Evolutionary conservation across 768 basidiomycete genomes (phyloP).

Genomic region (Mycena amicta): DNA sequence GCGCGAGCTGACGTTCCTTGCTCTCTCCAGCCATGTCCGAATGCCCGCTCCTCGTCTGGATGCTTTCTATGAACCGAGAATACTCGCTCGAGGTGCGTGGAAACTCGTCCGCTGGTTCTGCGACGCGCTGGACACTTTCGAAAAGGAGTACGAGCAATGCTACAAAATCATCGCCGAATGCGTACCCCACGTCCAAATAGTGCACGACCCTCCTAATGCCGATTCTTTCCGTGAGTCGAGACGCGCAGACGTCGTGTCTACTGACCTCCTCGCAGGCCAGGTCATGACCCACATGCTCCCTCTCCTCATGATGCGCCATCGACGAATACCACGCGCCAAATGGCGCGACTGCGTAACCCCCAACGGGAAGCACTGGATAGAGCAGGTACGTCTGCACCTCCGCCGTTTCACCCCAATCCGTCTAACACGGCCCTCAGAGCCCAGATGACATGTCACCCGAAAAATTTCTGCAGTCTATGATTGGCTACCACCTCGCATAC

Average conservation of each 20-base stretch:
- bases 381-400: conserved; percentile 52
- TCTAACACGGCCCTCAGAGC: conserved; percentile 36
- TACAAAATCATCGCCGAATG: conserved; percentile 62
- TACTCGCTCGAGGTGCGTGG: conserved; percentile 61
- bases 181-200: conserved; percentile 56
- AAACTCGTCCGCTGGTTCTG: conserved; percentile 3
- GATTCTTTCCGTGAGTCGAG: conserved; percentile 75
- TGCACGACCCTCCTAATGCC: conserved; percentile 56
- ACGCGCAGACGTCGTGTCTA: too few species aligned
- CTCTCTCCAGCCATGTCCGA: conserved; percentile 32
- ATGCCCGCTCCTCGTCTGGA: conserved; percentile 78
- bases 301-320: conserved; percentile 83
- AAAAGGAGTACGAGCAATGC: conserved; percentile 75
- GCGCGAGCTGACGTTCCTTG: not conserved
- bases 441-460: conserved; percentile 65
- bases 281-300: conserved; percentile 76
- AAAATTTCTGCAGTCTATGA: conserved; percentile 70
- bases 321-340: conserved; percentile 73
- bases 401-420: not conserved
- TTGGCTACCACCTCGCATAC: conserved; percentile 75
- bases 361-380: conserved; percentile 81
- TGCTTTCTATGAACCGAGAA: conserved; percentile 76
- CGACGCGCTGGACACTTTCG: conserved; percentile 13
- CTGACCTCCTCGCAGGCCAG: conserved; percentile 62
- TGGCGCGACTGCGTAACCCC: conserved; percentile 67